Percentiles rank a stretch among this genome's conserved stretches.
Conservation (phyloP, 140 eudicot species). For the Bidens hawaiensis region DNA sequence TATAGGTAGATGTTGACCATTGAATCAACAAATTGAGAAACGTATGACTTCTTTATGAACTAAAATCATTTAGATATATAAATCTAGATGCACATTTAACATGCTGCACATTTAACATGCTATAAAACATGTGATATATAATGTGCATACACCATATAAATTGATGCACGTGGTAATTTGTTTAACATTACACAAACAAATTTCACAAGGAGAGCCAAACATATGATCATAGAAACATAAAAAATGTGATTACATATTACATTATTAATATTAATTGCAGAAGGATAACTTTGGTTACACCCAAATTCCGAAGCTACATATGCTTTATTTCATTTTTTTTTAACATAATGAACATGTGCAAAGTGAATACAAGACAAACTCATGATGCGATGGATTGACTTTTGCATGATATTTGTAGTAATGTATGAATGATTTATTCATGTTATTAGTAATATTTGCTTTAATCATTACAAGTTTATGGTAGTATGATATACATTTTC, state of each 20-base stretch:
- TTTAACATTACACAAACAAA: too few relatives aligned
- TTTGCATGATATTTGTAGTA: background rate
- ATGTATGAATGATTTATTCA: background rate
- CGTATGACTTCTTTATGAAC: too few relatives aligned
- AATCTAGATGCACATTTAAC: too few relatives aligned
- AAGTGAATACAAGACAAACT: background rate
- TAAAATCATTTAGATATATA: too few relatives aligned
- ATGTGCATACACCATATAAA: too few relatives aligned
- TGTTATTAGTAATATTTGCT: background rate
- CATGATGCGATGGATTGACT: background rate
- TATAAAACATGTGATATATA: too few relatives aligned
- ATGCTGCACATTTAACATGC: too few relatives aligned
- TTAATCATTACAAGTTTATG: conserved; percentile 7
- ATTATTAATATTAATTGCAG: background rate
- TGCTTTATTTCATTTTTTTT: background rate
- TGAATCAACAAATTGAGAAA: too few relatives aligned
- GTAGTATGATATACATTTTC: background rate
- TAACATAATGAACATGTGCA: background rate
- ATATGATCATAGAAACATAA: conserved; percentile 21
- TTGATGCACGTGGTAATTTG: too few relatives aligned
- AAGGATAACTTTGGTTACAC: background rate
- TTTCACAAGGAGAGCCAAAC: conserved; percentile 97
- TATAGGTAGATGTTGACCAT: too few relatives aligned
- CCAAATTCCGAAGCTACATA: background rate
- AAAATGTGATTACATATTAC: background rate